A percentile compares a stretch with the other conserved stretches of the same genome.
phyloP scores from a whole-genome alignment of 805 yeast genomes.

The Candida ortonii region DNA sequence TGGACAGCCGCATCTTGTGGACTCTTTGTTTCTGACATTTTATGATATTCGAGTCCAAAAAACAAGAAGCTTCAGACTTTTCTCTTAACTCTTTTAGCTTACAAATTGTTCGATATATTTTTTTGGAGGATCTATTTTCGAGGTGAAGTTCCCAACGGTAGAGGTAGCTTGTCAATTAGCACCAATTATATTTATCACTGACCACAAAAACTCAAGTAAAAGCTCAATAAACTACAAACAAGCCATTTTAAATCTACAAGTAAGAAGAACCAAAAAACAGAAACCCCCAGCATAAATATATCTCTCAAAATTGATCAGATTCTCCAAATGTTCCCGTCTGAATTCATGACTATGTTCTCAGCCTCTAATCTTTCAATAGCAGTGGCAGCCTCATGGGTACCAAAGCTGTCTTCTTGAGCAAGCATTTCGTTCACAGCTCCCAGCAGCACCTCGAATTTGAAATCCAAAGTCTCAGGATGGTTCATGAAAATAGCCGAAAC shows the following conservation, averaged over 20 bases:
- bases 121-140: too few species aligned
- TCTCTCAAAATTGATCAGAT: constrained; percentile 23
- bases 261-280: constrained; percentile 1
- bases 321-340: constrained; percentile 49
- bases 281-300: too few species aligned
- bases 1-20: background rate
- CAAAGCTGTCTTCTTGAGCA: constrained; percentile 46
- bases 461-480: constrained; percentile 40
- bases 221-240: constrained; percentile 2
- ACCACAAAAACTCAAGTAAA: constrained; percentile 2
- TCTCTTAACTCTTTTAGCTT: too few species aligned
- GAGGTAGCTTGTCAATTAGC: too few species aligned
- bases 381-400: constrained; percentile 41
- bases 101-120: too few species aligned
- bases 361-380: constrained; percentile 43
- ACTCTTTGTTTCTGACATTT: background rate
- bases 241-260: too few species aligned
- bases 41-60: too few species aligned
- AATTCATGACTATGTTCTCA: constrained; percentile 45
- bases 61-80: background rate
- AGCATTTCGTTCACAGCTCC: constrained; percentile 25
- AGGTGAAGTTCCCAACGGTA: too few species aligned
- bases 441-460: constrained; percentile 25
- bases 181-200: too few species aligned
- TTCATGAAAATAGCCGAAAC: constrained; percentile 42